phyloP scores from a whole-genome alignment of 345 rosid genomes.

The Firmiana major region DNA sequence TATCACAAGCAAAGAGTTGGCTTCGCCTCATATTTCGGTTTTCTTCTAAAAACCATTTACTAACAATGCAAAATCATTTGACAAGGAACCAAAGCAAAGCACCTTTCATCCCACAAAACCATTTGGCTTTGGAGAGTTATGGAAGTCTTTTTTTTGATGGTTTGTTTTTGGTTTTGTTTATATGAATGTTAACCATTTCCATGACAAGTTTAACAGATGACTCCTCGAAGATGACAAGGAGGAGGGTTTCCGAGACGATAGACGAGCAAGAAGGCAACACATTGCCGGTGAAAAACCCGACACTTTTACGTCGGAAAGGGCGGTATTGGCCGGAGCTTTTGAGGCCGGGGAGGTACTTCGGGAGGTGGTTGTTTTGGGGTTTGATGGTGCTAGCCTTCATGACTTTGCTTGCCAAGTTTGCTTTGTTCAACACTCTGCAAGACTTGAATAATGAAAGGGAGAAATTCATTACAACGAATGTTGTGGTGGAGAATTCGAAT shows the following conservation, averaged over 20 bases:
- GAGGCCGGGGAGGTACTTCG: background rate
- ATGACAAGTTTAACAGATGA: background rate
- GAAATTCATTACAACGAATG: background rate
- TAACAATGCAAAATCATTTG: background rate
- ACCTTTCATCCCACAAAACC: background rate
- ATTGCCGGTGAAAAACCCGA: background rate
- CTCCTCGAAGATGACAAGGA: slow-evolving; percentile 20
- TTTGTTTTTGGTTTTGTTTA: background rate
- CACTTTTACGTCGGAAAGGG: background rate
- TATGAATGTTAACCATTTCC: background rate
- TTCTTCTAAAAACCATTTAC: background rate
- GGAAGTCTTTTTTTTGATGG: background rate
- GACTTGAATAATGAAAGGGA: background rate
- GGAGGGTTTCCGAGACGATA: slow-evolving; percentile 13
- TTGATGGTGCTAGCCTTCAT: slow-evolving; percentile 4
- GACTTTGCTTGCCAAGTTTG: slow-evolving; percentile 17
- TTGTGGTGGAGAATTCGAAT: background rate
- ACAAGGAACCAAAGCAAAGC: background rate
- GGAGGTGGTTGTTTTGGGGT: background rate
- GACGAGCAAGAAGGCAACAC: background rate
- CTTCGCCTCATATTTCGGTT: slow-evolving; percentile 8
- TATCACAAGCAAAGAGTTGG: background rate
- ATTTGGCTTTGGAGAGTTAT: background rate
- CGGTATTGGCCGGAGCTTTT: slow-evolving; percentile 7
- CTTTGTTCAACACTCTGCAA: slow-evolving; percentile 7